These are phyloP conservation scores for Candida odintsovae DNA, from an alignment of 805 yeast genomes.

Conservation along the genomic window DNA sequence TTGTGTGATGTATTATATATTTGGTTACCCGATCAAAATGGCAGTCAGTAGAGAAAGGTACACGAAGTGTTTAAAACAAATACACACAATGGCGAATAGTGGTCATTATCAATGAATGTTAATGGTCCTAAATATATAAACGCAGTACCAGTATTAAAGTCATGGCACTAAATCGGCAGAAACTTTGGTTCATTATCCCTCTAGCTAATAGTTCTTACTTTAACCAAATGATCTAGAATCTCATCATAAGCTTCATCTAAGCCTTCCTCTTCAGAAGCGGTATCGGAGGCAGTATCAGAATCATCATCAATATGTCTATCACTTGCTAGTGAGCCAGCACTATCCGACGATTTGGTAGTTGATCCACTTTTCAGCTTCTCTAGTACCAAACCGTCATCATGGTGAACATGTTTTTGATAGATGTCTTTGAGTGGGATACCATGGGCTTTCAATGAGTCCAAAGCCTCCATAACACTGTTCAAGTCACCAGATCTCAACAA, in stretches of 20 bases:
- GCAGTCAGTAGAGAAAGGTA: too few relatives aligned
- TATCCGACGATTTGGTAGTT: conserved; percentile 1
- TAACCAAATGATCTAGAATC: conserved; percentile 8
- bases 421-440: conserved; percentile 34
- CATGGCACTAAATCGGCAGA: neutral
- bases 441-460: conserved; percentile 33
- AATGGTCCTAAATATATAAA: too few relatives aligned
- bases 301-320: neutral
- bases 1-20: neutral
- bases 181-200: neutral
- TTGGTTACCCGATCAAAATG: too few relatives aligned
- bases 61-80: too few relatives aligned
- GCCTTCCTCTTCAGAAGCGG: neutral
- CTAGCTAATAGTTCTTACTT: conserved; percentile 5
- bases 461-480: conserved; percentile 30
- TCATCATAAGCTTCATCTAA: conserved; percentile 9
- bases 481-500: conserved; percentile 32
- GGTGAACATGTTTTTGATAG: conserved; percentile 19
- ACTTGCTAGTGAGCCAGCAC: neutral
- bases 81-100: too few relatives aligned
- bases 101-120: neutral
- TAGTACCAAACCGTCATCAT: conserved; percentile 6
- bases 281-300: neutral
- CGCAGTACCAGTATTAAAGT: too few relatives aligned
- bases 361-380: conserved; percentile 18